Percentiles rank a stretch among this genome's conserved stretches.
Conservation (phyloP, 179 eudicot genomes). For the Monotropa hypopitys region DNA sequence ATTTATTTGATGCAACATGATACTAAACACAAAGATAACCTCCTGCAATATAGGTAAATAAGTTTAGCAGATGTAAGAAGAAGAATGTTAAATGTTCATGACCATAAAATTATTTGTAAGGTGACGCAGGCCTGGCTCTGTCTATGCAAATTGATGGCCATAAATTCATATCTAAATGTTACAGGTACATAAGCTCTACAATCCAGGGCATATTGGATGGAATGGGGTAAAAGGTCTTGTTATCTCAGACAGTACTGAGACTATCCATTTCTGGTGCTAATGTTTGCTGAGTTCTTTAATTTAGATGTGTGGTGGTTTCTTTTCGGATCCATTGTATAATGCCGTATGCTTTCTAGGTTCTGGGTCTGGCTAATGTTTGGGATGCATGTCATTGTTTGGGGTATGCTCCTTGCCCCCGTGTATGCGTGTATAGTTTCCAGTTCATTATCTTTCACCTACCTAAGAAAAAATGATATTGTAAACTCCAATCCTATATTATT, state of each 20-base stretch:
- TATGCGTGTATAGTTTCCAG: neutral
- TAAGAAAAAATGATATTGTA: neutral
- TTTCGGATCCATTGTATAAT: neutral
- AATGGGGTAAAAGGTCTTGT: neutral
- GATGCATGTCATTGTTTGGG: neutral
- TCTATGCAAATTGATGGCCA: neutral
- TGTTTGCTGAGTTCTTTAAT: neutral
- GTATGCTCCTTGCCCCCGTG: neutral
- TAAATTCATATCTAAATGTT: neutral
- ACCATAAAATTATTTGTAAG: neutral
- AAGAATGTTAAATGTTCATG: neutral
- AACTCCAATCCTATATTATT: neutral
- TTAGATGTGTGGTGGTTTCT: neutral
- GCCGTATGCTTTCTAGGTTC: neutral
- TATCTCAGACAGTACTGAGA: neutral
- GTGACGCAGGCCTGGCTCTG: neutral
- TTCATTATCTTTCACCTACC: neutral
- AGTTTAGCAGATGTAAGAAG: neutral
- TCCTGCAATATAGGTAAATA: neutral
- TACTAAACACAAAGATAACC: neutral
- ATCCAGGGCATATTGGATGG: neutral
- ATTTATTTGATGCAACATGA: neutral
- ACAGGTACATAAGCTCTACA: neutral
- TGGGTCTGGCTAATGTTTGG: neutral
- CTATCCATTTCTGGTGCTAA: neutral